Evolutionary conservation across 768 basidiomycete genomes (phyloP).

Genomic region (Cystoderma amianthinum): DNA sequence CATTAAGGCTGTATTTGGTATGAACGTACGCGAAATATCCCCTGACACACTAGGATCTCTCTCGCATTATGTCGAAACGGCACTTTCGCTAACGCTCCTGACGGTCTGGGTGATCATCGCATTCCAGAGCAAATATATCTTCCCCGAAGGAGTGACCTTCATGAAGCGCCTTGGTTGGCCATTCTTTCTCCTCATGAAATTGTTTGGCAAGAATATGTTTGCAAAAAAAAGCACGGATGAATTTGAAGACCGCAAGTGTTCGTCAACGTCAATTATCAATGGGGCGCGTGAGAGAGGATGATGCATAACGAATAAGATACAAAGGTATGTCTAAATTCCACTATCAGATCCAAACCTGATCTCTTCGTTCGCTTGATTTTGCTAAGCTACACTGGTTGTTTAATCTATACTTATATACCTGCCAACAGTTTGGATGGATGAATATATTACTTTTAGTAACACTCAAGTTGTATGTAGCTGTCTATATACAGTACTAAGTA

Average conservation of each 20-base stretch:
- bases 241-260: neutral
- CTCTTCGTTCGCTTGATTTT: too few relatives aligned
- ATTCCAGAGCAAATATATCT: constrained; percentile 38
- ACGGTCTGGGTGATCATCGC: constrained; percentile 52
- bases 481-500: too few relatives aligned
- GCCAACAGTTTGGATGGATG: too few relatives aligned
- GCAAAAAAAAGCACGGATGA: constrained; percentile 2
- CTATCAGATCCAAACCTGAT: too few relatives aligned
- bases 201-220: constrained; percentile 6
- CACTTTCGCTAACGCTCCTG: constrained; percentile 38
- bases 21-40: constrained; percentile 34
- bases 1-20: constrained; percentile 26
- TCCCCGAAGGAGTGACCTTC: constrained; percentile 16
- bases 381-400: too few relatives aligned
- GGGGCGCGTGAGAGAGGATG: neutral
- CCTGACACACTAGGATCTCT: constrained; percentile 28
- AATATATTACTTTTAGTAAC: too few relatives aligned
- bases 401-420: too few relatives aligned
- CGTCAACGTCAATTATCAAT: constrained; percentile 1
- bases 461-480: too few relatives aligned
- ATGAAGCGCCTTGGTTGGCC: constrained; percentile 31
- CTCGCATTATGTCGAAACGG: constrained; percentile 31
- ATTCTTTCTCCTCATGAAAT: constrained; percentile 10
- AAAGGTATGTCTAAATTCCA: too few relatives aligned
- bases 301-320: too few relatives aligned